Base-by-base conservation (phyloP, 352 stramenopile genomes). In the Phytophthora colocasiae region DNA sequence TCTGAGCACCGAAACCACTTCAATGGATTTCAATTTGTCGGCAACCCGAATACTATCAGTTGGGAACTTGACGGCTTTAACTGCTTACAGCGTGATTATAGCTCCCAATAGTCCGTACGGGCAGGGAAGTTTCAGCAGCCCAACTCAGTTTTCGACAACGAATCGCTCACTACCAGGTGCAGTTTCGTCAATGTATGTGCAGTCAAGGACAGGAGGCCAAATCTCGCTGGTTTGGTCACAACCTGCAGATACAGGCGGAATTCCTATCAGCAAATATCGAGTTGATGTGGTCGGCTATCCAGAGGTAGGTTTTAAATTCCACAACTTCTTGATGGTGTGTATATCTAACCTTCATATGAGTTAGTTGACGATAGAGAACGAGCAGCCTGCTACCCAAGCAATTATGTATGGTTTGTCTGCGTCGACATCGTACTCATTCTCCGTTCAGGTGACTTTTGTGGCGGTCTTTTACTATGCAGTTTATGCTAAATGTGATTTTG, bases 231-330 rank as follows among this genome's bases (percentile, higher is more conserved):
- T 53, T 6, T 92, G 84, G 84, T 40, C 40, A 1, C 24, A 53
- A 17, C 84, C 84, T 6, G 54, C 75, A 3, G 84, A 92, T 29
- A 77, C 77, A 0, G 84, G 84, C 0, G 84, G 84, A 4, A 58
- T 89, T 12, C 45, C 68, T 2, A 81, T 92, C 24, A 81, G 53
- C 5, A 90, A 90, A 6, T 92, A 91, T 45, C 78, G 80, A 7
- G 48, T 92, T 24, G 83, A 87, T 32, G 47, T 62, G 1, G 11
- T 51, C 1, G 72, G 50, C 0, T 10, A 31, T 22, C 59, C 52
- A 10, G 43, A 75, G 58, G 75, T 66, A 62, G 55, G 6, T 31
- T n/a, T 54, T 49, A 4, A 63, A 36, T 11, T 34, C 29, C 31
- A 27, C 5, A 3, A n/a, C 26, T 19, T 19, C 4, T 3, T 34